These are phyloP conservation scores for Solanum gracilifrons DNA, from an alignment of 257 asterid genomes.

Conservation along the genomic window DNA sequence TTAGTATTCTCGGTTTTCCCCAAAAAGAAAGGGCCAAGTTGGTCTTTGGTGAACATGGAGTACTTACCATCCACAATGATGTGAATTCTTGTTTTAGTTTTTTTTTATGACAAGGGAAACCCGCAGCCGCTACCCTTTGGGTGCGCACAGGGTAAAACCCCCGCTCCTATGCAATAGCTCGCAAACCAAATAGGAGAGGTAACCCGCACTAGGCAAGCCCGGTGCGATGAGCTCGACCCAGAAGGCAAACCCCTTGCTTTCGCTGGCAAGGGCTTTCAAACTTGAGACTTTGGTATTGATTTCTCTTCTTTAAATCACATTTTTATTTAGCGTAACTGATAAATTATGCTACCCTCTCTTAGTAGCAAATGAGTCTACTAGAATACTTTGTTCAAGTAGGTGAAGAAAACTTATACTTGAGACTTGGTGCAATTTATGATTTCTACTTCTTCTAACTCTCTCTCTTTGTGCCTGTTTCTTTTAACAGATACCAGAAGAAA, in stretches of 20 bases:
- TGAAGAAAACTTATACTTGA: not conserved
- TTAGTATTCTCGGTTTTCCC: not conserved
- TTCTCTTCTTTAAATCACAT: not conserved
- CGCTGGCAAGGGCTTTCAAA: too few species aligned
- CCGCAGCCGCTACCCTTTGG: too few species aligned
- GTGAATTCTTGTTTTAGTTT: not conserved
- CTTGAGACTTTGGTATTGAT: not conserved
- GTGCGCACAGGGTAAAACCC: too few species aligned
- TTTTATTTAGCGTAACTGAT: not conserved
- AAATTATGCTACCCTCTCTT: not conserved
- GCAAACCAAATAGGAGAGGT: too few species aligned
- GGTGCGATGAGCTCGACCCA: too few species aligned
- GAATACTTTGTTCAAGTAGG: not conserved
- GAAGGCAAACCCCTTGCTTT: too few species aligned
- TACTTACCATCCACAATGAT: not conserved
- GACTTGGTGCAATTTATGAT: not conserved
- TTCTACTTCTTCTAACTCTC: not conserved
- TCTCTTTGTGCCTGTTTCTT: not conserved
- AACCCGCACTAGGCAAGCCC: too few species aligned
- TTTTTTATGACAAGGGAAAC: too few species aligned
- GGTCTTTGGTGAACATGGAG: not conserved
- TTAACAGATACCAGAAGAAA: constrained; percentile 78
- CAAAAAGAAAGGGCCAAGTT: not conserved
- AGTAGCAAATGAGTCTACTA: not conserved
- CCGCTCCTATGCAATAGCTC: too few species aligned